phyloP scores from a whole-genome alignment of 805 yeast species.

The Candida ovalis region DNA sequence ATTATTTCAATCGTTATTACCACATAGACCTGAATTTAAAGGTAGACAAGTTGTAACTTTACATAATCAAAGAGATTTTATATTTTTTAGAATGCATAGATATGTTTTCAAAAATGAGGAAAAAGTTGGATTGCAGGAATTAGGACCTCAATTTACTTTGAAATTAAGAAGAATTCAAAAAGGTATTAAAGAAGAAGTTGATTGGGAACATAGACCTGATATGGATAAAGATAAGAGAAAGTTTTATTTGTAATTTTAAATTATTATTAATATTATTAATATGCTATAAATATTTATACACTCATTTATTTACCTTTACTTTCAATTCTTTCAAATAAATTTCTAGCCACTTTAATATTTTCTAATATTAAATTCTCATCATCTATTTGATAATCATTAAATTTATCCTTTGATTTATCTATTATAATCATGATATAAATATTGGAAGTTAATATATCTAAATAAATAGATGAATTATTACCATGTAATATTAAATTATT shows the following conservation, averaged over 20 bases:
- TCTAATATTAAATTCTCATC: constrained; percentile 33
- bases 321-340: constrained; percentile 31
- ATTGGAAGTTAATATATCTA: constrained; percentile 33
- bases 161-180: constrained; percentile 83
- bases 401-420: constrained; percentile 25
- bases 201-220: constrained; percentile 94
- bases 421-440: constrained; percentile 36
- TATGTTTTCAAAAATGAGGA: constrained; percentile 87
- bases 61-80: constrained; percentile 94
- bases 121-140: constrained; percentile 89
- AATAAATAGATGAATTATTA: constrained; percentile 31
- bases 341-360: constrained; percentile 33
- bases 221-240: constrained; percentile 96
- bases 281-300: too few relatives aligned
- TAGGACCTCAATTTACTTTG: constrained; percentile 95
- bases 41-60: constrained; percentile 95
- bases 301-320: constrained; percentile 9
- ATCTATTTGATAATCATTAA: constrained; percentile 21
- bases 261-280: neutral
- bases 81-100: constrained; percentile 93
- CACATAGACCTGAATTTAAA: constrained; percentile 87
- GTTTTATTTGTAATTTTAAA: constrained; percentile 59
- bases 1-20: constrained; percentile 86
- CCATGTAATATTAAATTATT: constrained; percentile 70
- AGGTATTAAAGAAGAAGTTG: constrained; percentile 87